Evolutionary conservation across 176 grass and related monocot species (phyloP).

Genomic region (Zoysia pacifica): DNA sequence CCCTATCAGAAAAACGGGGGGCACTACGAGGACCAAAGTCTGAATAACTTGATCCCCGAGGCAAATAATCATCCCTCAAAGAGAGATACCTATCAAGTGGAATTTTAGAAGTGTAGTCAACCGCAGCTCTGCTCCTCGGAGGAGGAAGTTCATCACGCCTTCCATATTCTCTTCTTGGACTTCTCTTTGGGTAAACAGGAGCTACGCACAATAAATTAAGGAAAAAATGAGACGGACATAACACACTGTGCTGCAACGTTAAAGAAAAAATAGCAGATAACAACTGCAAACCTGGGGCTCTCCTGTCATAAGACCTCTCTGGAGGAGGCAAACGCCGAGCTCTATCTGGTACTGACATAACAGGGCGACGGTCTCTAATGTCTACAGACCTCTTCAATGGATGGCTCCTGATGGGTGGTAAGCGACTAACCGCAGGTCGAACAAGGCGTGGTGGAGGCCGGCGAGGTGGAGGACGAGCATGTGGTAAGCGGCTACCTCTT

Average conservation of each 20-base stretch:
- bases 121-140: conserved; percentile 51
- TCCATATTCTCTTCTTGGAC: conserved; percentile 66
- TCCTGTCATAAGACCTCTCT: conserved; percentile 70
- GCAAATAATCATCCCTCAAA: conserved; percentile 75
- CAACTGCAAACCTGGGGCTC: conserved; percentile 55
- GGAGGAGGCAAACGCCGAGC: conserved; percentile 63
- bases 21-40: conserved; percentile 57
- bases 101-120: conserved; percentile 65
- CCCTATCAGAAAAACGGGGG: conserved; percentile 59
- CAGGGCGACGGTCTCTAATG: conserved; percentile 68
- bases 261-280: conserved; percentile 21
- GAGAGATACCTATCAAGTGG: conserved; percentile 57
- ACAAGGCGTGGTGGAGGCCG: conserved; percentile 47
- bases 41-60: conserved; percentile 60
- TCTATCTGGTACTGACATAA: conserved; percentile 62
- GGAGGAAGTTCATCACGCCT: conserved; percentile 69
- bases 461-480: conserved; percentile 45
- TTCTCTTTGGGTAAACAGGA: conserved; percentile 70
- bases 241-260: not conserved
- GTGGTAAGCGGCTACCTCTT: conserved; percentile 51
- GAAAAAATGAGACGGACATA: not conserved
- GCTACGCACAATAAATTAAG: conserved; percentile 36
- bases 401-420: conserved; percentile 51
- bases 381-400: conserved; percentile 66
- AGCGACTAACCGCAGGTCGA: conserved; percentile 44